A percentile compares a stretch with the other conserved stretches of the same genome.
phyloP scores from a whole-genome alignment of 148 eudicot species.

The Mesembryanthemum crystallinum region DNA sequence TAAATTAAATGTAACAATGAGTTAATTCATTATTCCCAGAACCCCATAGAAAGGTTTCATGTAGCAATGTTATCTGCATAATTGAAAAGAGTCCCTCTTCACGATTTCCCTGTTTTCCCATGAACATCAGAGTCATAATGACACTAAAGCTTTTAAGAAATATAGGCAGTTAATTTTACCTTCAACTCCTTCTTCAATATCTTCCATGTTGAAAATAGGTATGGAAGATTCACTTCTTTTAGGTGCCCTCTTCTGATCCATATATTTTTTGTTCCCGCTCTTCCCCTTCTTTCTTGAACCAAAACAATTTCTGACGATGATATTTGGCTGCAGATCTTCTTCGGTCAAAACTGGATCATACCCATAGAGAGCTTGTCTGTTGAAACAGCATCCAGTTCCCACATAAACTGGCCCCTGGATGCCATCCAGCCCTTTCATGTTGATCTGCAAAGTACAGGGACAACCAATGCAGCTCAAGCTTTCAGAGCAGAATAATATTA shows the following conservation, averaged over 20 bases:
- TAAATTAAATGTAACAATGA: too few species aligned
- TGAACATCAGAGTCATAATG: too few species aligned
- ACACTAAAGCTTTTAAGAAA: not conserved
- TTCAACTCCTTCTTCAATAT: conserved; percentile 90
- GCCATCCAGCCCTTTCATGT: conserved; percentile 96
- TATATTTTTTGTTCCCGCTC: conserved; percentile 58
- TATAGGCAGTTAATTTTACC: conserved; percentile 36
- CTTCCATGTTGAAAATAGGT: conserved; percentile 93
- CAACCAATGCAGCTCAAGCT: conserved; percentile 12
- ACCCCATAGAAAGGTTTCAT: not conserved
- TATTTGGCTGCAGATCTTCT: conserved; percentile 91
- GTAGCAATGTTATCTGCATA: too few species aligned
- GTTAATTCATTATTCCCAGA: not conserved
- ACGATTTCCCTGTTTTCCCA: too few species aligned
- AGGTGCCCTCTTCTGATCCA: conserved; percentile 68
- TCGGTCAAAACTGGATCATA: conserved; percentile 89
- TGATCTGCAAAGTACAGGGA: conserved; percentile 52
- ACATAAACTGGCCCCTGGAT: conserved; percentile 97
- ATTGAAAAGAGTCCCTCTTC: too few species aligned
- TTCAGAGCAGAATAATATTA: not conserved
- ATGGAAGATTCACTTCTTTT: conserved; percentile 88
- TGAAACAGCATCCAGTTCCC: conserved; percentile 99
- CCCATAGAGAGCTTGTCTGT: conserved; percentile 94
- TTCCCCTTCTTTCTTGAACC: conserved; percentile 84
- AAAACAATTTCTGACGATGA: conserved; percentile 74